These are phyloP conservation scores for Nitzschia inconspicua DNA, from an alignment of 108 stramenopile species.

Conservation along the genomic window DNA sequence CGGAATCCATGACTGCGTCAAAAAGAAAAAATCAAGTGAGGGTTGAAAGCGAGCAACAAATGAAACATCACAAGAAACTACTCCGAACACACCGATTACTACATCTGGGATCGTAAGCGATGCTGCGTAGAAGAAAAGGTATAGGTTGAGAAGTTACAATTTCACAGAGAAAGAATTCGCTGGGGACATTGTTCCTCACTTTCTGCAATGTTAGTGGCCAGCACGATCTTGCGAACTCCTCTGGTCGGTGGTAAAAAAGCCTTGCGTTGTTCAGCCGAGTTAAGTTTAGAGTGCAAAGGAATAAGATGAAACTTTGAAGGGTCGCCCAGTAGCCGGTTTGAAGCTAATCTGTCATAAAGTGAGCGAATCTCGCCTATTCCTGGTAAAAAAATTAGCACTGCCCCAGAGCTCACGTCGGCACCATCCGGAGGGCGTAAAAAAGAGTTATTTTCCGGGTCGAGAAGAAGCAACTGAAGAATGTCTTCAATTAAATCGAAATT, in stretches of 20 bases:
- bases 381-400: slow-evolving; percentile 89
- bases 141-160: neutral
- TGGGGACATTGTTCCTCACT: no score
- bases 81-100: slow-evolving; percentile 48
- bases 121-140: neutral
- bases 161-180: no score
- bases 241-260: slow-evolving; percentile 47
- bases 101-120: slow-evolving; percentile 92
- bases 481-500: slow-evolving; percentile 81
- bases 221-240: slow-evolving; percentile 76
- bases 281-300: slow-evolving; percentile 72
- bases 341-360: slow-evolving; percentile 61
- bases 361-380: slow-evolving; percentile 91
- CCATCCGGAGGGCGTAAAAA: slow-evolving; percentile 42
- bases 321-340: slow-evolving; percentile 45
- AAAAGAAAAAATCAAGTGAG: neutral
- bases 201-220: slow-evolving; percentile 69
- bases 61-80: no score
- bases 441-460: slow-evolving; percentile 24
- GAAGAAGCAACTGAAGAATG: slow-evolving; percentile 48
- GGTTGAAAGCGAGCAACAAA: neutral
- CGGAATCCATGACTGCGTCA: slow-evolving; percentile 65
- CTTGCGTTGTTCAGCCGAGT: slow-evolving; percentile 64
- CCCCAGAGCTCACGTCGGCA: slow-evolving; percentile 42
- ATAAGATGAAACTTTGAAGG: slow-evolving; percentile 46